Base-by-base conservation (phyloP, 31 red algal species). In the Bonnemaisonia californica region DNA sequence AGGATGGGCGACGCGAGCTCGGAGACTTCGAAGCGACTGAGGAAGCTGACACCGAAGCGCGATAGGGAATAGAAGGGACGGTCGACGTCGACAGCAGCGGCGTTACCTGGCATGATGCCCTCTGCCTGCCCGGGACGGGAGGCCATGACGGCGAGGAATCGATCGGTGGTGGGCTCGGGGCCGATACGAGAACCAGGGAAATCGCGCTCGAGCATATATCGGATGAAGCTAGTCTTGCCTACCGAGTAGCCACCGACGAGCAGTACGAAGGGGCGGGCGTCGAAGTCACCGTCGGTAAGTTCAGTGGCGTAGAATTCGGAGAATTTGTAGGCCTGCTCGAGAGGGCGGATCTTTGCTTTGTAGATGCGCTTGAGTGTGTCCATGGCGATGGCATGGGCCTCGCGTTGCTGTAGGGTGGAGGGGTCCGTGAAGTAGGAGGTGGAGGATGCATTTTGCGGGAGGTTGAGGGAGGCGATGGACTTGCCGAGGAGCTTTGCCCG, bases 141-240 rank as follows among this genome's bases (percentile, higher is more conserved):
- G 16, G 77, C 70, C 81, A 86, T 90, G 31, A 95, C 83, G 26
- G 92, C 92, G 2, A 85, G 58, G 41, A 95, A 95, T 12, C 84
- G 67, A 66, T 95, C 92, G 0, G 92, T 95, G 1, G 92, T 89
- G 23, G 92, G 92, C 54, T 95, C 92, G 9, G 84, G 84, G 24
- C 84, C 84, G 40, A 95, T 79, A 33, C 92, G 86, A 18, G 77
- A 73, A 13, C 92, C 92, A 18, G 92, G 92, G 79, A 95, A 90
- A 64, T 95, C 92, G 3, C 92, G 74, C 71, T 90, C 86, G 7
- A 95, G 54, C 75, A 95, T 79, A 62, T 95, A 95, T 30, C 67
- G 61, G 61, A 95, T 95, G 74, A 95, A 95, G 16, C 80, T 85
- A 28, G 92, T 95, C 62, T 95, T 95, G 23, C 92, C 92, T 8